phyloP scores from a whole-genome alignment of 2,329 filamentous ascomycete genomes.

The Trichoderma brevicompactum region DNA sequence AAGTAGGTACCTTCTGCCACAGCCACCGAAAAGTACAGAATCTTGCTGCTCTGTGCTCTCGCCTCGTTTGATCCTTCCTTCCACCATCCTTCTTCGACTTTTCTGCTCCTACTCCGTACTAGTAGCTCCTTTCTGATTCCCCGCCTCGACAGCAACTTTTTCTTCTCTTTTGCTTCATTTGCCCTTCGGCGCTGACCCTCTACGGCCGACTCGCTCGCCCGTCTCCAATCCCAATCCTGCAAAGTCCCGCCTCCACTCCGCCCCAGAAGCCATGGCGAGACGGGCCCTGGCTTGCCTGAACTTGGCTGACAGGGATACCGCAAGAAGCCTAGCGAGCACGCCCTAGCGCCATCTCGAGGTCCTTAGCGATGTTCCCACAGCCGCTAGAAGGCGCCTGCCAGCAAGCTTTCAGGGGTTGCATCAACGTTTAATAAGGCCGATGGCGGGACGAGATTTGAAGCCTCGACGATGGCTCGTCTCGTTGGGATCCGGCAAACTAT shows the following conservation, averaged over 20 bases:
- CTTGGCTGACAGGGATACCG: conserved; percentile 11
- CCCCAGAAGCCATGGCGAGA: conserved; percentile 17
- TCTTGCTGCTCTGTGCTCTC: too few relatives aligned
- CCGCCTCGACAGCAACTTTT: background rate
- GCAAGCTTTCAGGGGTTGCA: conserved; percentile 23
- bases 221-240: conserved; percentile 20
- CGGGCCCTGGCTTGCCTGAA: conserved; percentile 20
- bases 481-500: background rate
- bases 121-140: too few relatives aligned
- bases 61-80: too few relatives aligned
- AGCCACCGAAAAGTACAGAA: too few relatives aligned
- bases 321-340: conserved; percentile 4
- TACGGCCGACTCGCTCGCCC: conserved; percentile 7
- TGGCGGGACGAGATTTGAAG: conserved; percentile 2
- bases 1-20: too few relatives aligned
- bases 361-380: conserved; percentile 11
- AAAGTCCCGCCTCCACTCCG: conserved; percentile 24
- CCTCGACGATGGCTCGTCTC: background rate
- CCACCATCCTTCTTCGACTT: background rate
- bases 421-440: conserved; percentile 4
- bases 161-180: background rate
- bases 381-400: conserved; percentile 21
- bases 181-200: background rate
- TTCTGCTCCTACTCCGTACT: background rate
- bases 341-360: conserved; percentile 11